Conservation (phyloP, 768 basidiomycete genomes). For the Heimioporus sp. region DNA sequence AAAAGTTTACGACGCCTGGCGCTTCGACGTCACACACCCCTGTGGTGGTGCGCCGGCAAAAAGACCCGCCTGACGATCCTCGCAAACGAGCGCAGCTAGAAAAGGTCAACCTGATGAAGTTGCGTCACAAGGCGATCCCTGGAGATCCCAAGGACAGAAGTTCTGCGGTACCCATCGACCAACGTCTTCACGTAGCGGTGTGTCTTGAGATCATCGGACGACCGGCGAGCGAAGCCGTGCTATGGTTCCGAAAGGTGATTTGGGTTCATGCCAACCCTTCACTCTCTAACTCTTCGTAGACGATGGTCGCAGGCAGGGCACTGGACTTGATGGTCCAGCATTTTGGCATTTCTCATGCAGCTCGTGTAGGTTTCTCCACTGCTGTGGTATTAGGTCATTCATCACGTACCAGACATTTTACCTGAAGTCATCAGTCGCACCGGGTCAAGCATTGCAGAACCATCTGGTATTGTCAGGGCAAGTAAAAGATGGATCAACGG, state of each 20-base stretch:
- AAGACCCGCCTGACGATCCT: slow-evolving; percentile 46
- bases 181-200: slow-evolving; percentile 60
- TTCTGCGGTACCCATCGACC: slow-evolving; percentile 45
- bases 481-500: slow-evolving; percentile 49
- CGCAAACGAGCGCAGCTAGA: slow-evolving; percentile 52
- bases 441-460: slow-evolving; percentile 40
- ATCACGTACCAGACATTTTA: slow-evolving; percentile 43
- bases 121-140: slow-evolving; percentile 68
- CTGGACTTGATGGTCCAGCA: slow-evolving; percentile 49
- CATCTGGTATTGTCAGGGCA: slow-evolving; percentile 48
- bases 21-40: slow-evolving; percentile 23
- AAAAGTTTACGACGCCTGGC: slow-evolving; percentile 41
- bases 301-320: slow-evolving; percentile 55
- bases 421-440: slow-evolving; percentile 33
- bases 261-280: neutral
- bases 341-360: slow-evolving; percentile 11
- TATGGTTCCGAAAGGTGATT: slow-evolving; percentile 74
- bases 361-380: slow-evolving; percentile 12
- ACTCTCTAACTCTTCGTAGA: slow-evolving; percentile 35
- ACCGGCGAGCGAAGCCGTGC: slow-evolving; percentile 39
- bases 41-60: slow-evolving; percentile 22
- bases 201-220: slow-evolving; percentile 23
- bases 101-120: slow-evolving; percentile 67
- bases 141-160: slow-evolving; percentile 57
- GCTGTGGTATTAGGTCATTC: neutral